Evolutionary conservation across 1,284 basidiomycete genomes (phyloP), one percentile per base, ranked within the genome.

Genomic region (Irpex sp.): DNA sequence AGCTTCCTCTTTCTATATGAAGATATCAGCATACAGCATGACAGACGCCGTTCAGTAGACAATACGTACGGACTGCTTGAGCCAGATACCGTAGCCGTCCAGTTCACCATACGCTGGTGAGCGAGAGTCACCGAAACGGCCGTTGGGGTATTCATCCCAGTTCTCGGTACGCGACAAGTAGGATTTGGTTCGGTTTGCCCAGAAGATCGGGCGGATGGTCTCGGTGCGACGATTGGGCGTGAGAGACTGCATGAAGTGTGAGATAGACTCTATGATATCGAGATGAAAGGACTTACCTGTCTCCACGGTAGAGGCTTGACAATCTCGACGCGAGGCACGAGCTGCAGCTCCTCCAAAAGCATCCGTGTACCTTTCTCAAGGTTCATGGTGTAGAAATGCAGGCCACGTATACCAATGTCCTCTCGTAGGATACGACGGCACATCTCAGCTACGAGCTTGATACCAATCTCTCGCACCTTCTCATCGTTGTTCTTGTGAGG

Each of bases 101-200:
- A 98, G 80, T 76, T 99, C 97, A 70, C 96, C 96, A 69, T 97
- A 99, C 2, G 97, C 97, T 21, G 96, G 96, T 81, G 90, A 93
- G 63, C 96, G 86, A 12, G 96, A 90, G 75, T 99, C 96, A 68
- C 96, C 97, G 72, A 97, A 99, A 65, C 96, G 91, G 66, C 96
- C 97, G 74, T 99, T 99, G 54, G 96, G 96, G 75, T 96, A 99
- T 76, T 99, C 97, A 75, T 99, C 96, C 96, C 96, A 99, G 71
- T 95, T 92, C 73, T 94, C 92, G 21, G 94, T 96, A 58, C 95
- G 88, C 14, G 92, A 92, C 49, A 96, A 80, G 73, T 96, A 96
- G 3, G 93, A 96, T 71, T 93, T 90, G 53, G 93, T 85, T 51
- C 94, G 83, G 77, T 98, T 96, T 19, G 94, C 93, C 94, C 93